phyloP scores from a whole-genome alignment of 2,329 filamentous ascomycete species.

The Rutstroemia sp. region DNA sequence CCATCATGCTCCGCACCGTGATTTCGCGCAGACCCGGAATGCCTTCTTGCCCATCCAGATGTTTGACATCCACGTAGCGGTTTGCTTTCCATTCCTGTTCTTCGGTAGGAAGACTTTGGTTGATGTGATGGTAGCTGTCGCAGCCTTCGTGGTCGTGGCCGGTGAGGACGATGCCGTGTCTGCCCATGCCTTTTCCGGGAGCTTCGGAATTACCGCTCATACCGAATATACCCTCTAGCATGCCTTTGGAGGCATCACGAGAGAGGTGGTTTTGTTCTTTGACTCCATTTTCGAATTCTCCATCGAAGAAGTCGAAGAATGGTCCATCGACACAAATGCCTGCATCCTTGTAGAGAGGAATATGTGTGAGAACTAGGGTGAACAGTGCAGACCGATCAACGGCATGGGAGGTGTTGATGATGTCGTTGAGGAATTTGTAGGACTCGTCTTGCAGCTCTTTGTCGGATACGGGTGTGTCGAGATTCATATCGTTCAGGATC shows the following conservation, averaged over 20 bases:
- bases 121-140: conserved; percentile 77
- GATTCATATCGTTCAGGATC: conserved; percentile 86
- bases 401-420: conserved; percentile 54
- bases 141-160: conserved; percentile 96
- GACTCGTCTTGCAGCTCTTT: conserved; percentile 64
- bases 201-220: conserved; percentile 57
- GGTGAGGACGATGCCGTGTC: conserved; percentile 74
- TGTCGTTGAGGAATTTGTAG: conserved; percentile 66
- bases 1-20: conserved; percentile 98
- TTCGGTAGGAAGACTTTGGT: conserved; percentile 45
- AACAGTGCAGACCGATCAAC: conserved; percentile 59
- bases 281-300: conserved; percentile 61
- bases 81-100: conserved; percentile 33
- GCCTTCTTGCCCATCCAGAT: conserved; percentile 33
- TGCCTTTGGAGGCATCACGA: conserved; percentile 58
- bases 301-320: conserved; percentile 68
- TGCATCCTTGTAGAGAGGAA: conserved; percentile 76
- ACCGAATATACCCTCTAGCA: conserved; percentile 81
- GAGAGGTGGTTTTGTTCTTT: conserved; percentile 90
- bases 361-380: conserved; percentile 83
- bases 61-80: conserved; percentile 40
- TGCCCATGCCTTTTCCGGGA: conserved; percentile 54
- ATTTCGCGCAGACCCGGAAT: conserved; percentile 72
- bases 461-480: conserved; percentile 73
- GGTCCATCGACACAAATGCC: conserved; percentile 82